Evolutionary conservation across 73 alveolate genomes (phyloP).

Genomic region (Stentor roeselii): DNA sequence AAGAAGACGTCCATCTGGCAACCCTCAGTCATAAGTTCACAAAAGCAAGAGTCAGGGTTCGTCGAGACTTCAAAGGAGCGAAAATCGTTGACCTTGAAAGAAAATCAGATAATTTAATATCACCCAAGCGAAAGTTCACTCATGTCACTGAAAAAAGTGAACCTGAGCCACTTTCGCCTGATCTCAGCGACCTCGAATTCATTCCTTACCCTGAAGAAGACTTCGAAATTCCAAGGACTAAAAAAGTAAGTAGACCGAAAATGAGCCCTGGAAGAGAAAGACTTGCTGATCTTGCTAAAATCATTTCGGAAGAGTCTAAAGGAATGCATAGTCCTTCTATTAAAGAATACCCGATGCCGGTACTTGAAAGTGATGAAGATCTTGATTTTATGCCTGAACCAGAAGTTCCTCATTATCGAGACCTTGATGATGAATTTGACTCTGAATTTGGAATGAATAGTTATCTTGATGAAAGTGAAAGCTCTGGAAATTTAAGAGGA

Average conservation of each 20-base stretch:
- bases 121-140: neutral
- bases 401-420: constrained; percentile 2
- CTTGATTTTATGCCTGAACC: no score
- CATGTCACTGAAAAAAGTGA: constrained; percentile 13
- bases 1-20: constrained; percentile 13
- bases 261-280: neutral
- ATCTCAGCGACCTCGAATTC: constrained; percentile 1
- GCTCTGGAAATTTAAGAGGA: neutral
- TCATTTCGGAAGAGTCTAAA: neutral
- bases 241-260: neutral
- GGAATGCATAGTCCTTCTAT: constrained; percentile 6
- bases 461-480: neutral
- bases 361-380: neutral
- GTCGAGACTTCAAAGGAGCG: constrained; percentile 19
- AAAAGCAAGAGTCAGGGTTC: constrained; percentile 12
- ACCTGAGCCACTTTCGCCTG: constrained; percentile 17
- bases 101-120: neutral
- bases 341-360: neutral
- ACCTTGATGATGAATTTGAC: neutral
- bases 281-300: neutral
- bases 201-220: neutral
- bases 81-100: constrained; percentile 18
- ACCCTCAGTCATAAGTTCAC: constrained; percentile 3
- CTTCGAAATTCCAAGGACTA: neutral
- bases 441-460: neutral